Evolutionary conservation across 2,329 filamentous ascomycete genomes (phyloP), one percentile per base, ranked within the genome.

Genomic region (Pseudogymnoascus sp.): DNA sequence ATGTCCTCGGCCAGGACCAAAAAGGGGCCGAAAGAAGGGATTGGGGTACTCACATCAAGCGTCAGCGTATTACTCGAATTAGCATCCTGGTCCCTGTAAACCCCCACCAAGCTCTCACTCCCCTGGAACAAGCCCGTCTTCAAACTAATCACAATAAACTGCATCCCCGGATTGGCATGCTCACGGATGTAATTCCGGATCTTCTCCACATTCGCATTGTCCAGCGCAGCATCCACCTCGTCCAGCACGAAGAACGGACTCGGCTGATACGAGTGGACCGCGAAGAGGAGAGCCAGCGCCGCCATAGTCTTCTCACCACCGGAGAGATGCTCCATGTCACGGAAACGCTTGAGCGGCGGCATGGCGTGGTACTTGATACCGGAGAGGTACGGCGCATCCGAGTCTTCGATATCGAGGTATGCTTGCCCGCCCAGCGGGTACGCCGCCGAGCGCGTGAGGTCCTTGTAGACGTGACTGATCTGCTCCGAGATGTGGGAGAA

Each of bases 281-380:
- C 95, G 74, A 99, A 99, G 4, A 99, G 83, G 41, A 99, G 82
- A n/a, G 95, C 95, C 40, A 99, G 81, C 12, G 95, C 95, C 1
- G 95, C 95, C 88, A 99, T 99, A 0, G 95, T 99, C 81, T 99
- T 99, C 78, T 99, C 95, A 62, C 95, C 95, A 70, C 95, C 95
- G 1, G 91, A 96, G 8, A 99, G 80, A 74, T 97, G 95, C 75
- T 99, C 95, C 95, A 99, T 99, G 75, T 99, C 96, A 70, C 95
- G 86, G 84, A 99, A 99, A 52, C 95, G 91, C 79, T 99, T 99
- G 66, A 97, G 85, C 1, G 95, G 95, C 18, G 95, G 95, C 93
- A 97, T 99, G 66, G 95, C 96, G 74, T 97, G 93, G 77, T 99
- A 99, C 73, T 96, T 97, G 77, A 99, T 92, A 33, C 95, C 95